Percentiles rank a stretch among this genome's conserved stretches.
These are phyloP conservation scores for Malus hybrid DNA, from an alignment of 331 rosid species.

Conservation along the genomic window DNA sequence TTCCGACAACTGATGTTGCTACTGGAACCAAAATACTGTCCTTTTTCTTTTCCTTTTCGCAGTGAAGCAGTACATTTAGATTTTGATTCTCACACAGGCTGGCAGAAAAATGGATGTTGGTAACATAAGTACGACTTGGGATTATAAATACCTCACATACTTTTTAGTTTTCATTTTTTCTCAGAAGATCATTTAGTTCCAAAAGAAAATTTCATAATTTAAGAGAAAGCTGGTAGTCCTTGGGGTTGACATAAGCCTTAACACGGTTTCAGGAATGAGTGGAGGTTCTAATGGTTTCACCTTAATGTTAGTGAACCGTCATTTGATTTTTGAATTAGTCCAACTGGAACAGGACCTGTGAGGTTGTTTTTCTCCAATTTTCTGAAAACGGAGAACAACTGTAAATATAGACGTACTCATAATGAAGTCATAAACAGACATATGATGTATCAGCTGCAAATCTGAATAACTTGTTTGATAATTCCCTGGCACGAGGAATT, in stretches of 20 bases:
- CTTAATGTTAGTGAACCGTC: constrained; percentile 37
- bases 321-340: constrained; percentile 29
- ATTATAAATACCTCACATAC: too few species aligned
- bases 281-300: constrained; percentile 9
- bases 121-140: not conserved
- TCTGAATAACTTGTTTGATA: constrained; percentile 7
- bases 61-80: too few species aligned
- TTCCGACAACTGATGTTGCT: constrained; percentile 31
- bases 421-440: not conserved
- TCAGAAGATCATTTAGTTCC: not conserved
- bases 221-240: not conserved
- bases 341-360: constrained; percentile 33
- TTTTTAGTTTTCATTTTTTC: too few species aligned
- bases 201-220: not conserved
- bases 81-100: constrained; percentile 35
- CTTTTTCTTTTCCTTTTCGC: not conserved
- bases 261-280: not conserved
- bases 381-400: constrained; percentile 20
- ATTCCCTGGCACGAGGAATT: not conserved
- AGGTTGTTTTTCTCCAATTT: constrained; percentile 45
- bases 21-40: constrained; percentile 22
- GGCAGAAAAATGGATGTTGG: not conserved
- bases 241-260: not conserved
- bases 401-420: too few species aligned
- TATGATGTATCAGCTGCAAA: not conserved